Evolutionary conservation across 805 yeast genomes (phyloP).

Genomic region (Saturnispora silvae): DNA sequence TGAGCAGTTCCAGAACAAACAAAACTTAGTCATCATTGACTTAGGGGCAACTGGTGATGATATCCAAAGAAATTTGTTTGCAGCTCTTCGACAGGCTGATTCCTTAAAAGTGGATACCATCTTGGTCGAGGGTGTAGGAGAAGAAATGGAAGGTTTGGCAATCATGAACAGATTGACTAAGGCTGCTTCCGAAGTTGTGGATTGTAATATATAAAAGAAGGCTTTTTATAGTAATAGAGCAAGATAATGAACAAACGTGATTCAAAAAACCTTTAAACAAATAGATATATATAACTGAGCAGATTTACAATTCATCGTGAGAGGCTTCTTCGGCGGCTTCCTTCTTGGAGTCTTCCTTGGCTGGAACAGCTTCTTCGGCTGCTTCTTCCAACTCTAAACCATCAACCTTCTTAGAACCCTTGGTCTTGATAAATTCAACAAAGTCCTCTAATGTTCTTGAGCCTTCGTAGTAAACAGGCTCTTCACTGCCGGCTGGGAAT

Average conservation of each 20-base stretch:
- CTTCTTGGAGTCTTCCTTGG: too few relatives aligned
- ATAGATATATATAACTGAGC: too few relatives aligned
- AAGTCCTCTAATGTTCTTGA: slow-evolving; percentile 66
- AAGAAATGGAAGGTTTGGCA: slow-evolving; percentile 76
- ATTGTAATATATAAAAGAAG: slow-evolving; percentile 4
- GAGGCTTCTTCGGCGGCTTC: slow-evolving; percentile 20
- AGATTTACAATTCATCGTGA: slow-evolving; percentile 16
- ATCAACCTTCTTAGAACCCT: slow-evolving; percentile 56
- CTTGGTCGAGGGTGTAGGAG: slow-evolving; percentile 74
- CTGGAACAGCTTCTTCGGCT: slow-evolving; percentile 19
- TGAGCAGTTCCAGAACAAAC: slow-evolving; percentile 8
- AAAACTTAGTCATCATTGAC: slow-evolving; percentile 11
- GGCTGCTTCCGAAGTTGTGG: slow-evolving; percentile 51
- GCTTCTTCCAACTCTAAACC: slow-evolving; percentile 26
- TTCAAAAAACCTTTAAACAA: too few relatives aligned
- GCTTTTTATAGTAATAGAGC: neutral
- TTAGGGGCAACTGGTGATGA: slow-evolving; percentile 42
- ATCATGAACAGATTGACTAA: slow-evolving; percentile 84
- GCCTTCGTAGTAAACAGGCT: slow-evolving; percentile 57
- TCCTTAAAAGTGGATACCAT: slow-evolving; percentile 50
- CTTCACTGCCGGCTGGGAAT: slow-evolving; percentile 73
- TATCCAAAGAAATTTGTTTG: slow-evolving; percentile 68
- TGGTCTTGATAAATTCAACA: slow-evolving; percentile 57
- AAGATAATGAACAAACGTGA: too few relatives aligned
- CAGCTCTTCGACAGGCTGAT: slow-evolving; percentile 66